Evolutionary conservation across 192 early-diverging fungal genomes (phyloP), one percentile per base, ranked within the genome.

Genomic region (Phlyctochytrium arcticum): DNA sequence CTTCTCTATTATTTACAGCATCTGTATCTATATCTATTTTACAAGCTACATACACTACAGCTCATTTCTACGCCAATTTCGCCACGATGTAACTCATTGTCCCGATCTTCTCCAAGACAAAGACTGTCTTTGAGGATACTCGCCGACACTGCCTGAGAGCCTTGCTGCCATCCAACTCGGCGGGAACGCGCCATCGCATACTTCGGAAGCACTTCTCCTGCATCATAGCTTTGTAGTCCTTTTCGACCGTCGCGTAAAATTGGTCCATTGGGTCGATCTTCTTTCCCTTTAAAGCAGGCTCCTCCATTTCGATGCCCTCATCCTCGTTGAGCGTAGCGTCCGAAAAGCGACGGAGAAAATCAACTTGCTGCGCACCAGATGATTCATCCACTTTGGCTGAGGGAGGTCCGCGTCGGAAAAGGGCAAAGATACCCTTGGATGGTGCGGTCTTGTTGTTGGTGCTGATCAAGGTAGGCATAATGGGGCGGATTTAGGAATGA

Each of bases 351-450:
- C 61, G 61, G 10, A 63, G 48, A 26, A 63, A 63, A 37, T 50
- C 61, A 35, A 63, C 48, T 31, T 9, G 15, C 12, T 60, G 42
- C 5, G n/a, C 58, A 46, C 42, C 58, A 8, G 59, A 15, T 10
- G 59, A 6, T 8, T 37, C 21, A 44, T 44, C 39, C 15, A 44
- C 39, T 19, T 9, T 8, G 39, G 44, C 39, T 7, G 21, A 21
- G 23, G 59, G 37, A 31, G 24, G 23, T 30, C 36, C 19, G 19
- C 24, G 19, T 12, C 32, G 19, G 29, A 63, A 63, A 4, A 63
- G 50, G 31, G 61, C 61, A 33, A 63, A 63, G 61, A 63, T 63
- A 10, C 61, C 61, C 23, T 57, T 57, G 49, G 49, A 15, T 8
- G 49, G 8, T 7, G 8, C 8, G 8, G 8, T 51, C 7, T 15